These are phyloP conservation scores for Hymenoscyphus fructigenus DNA, from an alignment of 2,329 filamentous ascomycete species.

Conservation along the genomic window DNA sequence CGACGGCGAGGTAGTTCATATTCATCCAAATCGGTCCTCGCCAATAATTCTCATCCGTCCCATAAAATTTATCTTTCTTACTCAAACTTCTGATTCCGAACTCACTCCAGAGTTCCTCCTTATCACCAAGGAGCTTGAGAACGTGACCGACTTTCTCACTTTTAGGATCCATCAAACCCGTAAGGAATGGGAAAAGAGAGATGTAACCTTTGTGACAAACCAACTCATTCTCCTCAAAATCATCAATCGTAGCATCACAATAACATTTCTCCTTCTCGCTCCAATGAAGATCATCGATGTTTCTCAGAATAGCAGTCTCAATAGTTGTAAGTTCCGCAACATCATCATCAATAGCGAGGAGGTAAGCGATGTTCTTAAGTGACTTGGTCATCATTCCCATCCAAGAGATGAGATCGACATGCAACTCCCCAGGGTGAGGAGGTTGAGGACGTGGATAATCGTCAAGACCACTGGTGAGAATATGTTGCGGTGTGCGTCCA, in stretches of 20 bases:
- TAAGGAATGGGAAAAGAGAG: conserved; percentile 87
- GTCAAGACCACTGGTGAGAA: conserved; percentile 90
- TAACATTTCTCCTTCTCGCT: conserved; percentile 75
- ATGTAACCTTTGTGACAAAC: conserved; percentile 98
- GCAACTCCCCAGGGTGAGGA: conserved; percentile 91
- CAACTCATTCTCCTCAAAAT: conserved; percentile 84
- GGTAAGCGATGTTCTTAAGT: conserved; percentile 75
- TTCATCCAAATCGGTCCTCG: conserved; percentile 92
- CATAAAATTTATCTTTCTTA: conserved; percentile 78
- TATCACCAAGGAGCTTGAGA: conserved; percentile 75
- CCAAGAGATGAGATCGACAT: conserved; percentile 94
- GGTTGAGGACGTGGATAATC: conserved; percentile 94
- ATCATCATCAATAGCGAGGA: conserved; percentile 76
- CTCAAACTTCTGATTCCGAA: conserved; percentile 89
- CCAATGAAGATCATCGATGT: conserved; percentile 95
- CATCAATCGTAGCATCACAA: conserved; percentile 93
- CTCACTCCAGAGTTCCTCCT: conserved; percentile 84
- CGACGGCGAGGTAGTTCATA: conserved; percentile 86
- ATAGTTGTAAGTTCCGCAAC: conserved; percentile 68
- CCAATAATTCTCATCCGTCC: conserved; percentile 96
- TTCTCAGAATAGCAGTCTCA: conserved; percentile 74
- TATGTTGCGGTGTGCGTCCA: conserved; percentile 80
- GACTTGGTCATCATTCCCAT: conserved; percentile 93
- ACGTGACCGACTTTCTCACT: conserved; percentile 73
- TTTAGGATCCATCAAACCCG: conserved; percentile 73